Evolutionary conservation across 305 asterid species (phyloP).

Genomic region (Plantago coronopus): DNA sequence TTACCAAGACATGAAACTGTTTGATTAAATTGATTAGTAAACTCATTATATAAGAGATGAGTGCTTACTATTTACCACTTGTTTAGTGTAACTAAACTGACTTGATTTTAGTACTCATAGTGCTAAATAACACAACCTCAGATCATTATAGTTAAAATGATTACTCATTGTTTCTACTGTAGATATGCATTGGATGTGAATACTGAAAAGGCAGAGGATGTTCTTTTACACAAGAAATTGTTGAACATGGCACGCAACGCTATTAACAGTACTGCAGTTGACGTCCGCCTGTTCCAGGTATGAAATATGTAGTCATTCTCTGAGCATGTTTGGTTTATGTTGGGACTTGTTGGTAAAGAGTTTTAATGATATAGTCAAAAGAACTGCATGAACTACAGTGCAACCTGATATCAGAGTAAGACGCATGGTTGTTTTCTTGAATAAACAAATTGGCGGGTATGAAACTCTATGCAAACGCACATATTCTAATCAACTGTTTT

Average conservation of each 20-base stretch:
- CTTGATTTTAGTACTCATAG: too few species aligned
- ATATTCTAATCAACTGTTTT: too few species aligned
- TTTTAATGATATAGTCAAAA: too few species aligned
- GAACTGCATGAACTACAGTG: too few species aligned
- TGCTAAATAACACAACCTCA: neutral
- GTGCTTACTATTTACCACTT: too few species aligned
- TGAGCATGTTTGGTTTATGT: neutral
- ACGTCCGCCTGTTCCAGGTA: conserved; percentile 88
- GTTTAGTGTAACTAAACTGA: too few species aligned
- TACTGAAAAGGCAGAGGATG: conserved; percentile 83
- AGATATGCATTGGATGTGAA: conserved; percentile 90
- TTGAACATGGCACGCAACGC: conserved; percentile 68
- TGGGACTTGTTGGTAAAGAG: neutral
- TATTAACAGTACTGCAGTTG: conserved; percentile 70
- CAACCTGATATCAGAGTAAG: too few species aligned
- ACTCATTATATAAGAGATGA: too few species aligned
- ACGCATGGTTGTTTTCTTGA: too few species aligned
- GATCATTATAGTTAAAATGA: conserved; percentile 2
- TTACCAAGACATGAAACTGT: neutral
- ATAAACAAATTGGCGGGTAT: too few species aligned
- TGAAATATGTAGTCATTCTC: conserved; percentile 1
- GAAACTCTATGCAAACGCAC: too few species aligned
- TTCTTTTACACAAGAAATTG: conserved; percentile 77
- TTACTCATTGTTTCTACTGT: conserved; percentile 21
- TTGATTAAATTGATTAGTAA: conserved; percentile 4